A percentile compares a stretch with the other conserved stretches of the same genome.
Conservation (phyloP, 768 basidiomycete species). For the Hygrophorus pudorinus region DNA sequence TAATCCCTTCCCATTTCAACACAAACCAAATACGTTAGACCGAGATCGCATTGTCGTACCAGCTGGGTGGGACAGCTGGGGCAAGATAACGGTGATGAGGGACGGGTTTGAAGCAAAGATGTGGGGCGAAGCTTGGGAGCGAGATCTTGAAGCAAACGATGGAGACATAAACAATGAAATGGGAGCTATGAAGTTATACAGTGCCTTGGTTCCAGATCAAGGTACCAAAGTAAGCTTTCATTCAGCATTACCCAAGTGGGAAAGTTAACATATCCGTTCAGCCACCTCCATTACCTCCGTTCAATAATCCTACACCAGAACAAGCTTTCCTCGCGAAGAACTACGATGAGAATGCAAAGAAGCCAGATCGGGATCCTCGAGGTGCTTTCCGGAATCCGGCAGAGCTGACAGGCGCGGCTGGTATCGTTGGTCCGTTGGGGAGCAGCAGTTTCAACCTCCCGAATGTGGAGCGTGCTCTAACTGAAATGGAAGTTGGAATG, state of each 20-base stretch:
- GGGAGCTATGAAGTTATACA: slow-evolving; percentile 64
- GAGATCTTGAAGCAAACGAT: slow-evolving; percentile 46
- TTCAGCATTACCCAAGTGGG: neutral
- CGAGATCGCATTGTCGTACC: slow-evolving; percentile 89
- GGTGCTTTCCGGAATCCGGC: slow-evolving; percentile 75
- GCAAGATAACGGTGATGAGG: slow-evolving; percentile 82
- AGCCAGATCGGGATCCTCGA: slow-evolving; percentile 83
- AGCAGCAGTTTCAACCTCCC: slow-evolving; percentile 81
- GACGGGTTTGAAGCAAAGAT: slow-evolving; percentile 84
- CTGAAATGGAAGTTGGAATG: slow-evolving; percentile 73
- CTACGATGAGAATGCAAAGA: slow-evolving; percentile 86
- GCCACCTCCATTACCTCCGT: slow-evolving; percentile 58
- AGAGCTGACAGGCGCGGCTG: slow-evolving; percentile 50
- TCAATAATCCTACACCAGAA: slow-evolving; percentile 79
- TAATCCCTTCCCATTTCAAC: slow-evolving; percentile 78
- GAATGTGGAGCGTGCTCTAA: slow-evolving; percentile 77
- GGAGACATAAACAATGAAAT: slow-evolving; percentile 31
- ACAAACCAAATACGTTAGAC: slow-evolving; percentile 87
- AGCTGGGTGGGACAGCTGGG: slow-evolving; percentile 97
- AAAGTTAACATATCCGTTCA: slow-evolving; percentile 16
- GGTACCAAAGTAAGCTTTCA: slow-evolving; percentile 50
- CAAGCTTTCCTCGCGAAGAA: slow-evolving; percentile 87
- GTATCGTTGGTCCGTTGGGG: slow-evolving; percentile 90
- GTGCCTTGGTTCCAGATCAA: slow-evolving; percentile 63
- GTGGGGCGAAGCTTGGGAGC: slow-evolving; percentile 76